A percentile compares a stretch with the other conserved stretches of the same genome.
phyloP scores from a whole-genome alignment of 352 stramenopile species.

The Blastocystis sp. region DNA sequence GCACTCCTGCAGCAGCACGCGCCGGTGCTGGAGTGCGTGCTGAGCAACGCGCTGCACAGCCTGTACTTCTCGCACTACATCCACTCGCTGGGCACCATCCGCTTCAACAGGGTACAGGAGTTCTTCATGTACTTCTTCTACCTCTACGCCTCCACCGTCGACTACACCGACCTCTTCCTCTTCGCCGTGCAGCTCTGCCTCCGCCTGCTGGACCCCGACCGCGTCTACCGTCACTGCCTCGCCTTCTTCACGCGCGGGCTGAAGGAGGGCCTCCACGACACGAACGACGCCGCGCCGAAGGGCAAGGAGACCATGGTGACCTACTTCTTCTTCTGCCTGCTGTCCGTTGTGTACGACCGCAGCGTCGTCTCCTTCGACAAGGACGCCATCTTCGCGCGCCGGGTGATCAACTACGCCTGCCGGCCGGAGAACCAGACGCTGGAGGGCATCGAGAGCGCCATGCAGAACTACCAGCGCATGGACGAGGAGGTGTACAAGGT shows the following conservation, averaged over 20 bases:
- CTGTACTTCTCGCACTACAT: constrained; percentile 6
- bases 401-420: neutral
- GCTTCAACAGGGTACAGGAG: constrained; percentile 22
- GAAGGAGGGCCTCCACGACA: neutral
- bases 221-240: neutral
- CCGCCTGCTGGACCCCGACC: neutral
- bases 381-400: neutral
- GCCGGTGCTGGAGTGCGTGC: neutral
- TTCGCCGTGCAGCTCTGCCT: constrained; percentile 13
- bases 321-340: constrained; percentile 19
- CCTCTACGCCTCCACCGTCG: neutral
- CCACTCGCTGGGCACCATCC: neutral
- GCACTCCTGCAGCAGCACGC: neutral
- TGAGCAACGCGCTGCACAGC: constrained; percentile 6
- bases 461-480: neutral
- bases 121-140: neutral
- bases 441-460: neutral
- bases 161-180: neutral
- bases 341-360: constrained; percentile 14
- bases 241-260: constrained; percentile 11
- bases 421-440: neutral
- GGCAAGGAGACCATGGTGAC: constrained; percentile 14
- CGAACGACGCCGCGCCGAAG: neutral
- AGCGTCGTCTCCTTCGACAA: constrained; percentile 4
- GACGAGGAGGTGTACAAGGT: neutral